Conservation (phyloP, 2,329 filamentous ascomycete species). For the Scedosporium apiospermum region DNA sequence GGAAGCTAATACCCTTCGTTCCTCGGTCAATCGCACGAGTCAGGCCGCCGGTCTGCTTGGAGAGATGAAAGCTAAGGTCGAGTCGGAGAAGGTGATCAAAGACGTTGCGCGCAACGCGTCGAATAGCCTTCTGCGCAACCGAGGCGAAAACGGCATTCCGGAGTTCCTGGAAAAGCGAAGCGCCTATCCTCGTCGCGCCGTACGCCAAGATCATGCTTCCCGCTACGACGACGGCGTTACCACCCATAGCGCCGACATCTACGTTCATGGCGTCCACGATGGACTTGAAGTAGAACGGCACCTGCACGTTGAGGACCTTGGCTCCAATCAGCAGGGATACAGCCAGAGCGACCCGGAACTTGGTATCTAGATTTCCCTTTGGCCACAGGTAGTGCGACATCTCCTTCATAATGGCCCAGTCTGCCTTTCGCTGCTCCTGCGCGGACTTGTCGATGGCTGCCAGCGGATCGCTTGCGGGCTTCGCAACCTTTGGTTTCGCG, state of each 20-base stretch:
- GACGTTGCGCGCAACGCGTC: constrained; percentile 81
- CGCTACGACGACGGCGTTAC: constrained; percentile 79
- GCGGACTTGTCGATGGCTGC: constrained; percentile 55
- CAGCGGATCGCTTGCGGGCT: constrained; percentile 37
- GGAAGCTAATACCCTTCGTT: constrained; percentile 96
- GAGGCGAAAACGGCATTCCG: constrained; percentile 95
- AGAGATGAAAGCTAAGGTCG: constrained; percentile 88
- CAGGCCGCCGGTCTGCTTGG: constrained; percentile 87
- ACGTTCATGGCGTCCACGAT: constrained; percentile 98
- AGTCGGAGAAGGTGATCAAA: constrained; percentile 83
- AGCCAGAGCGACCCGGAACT: constrained; percentile 77
- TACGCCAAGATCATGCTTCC: constrained; percentile 92
- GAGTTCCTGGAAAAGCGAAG: constrained; percentile 84
- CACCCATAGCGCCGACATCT: constrained; percentile 77
- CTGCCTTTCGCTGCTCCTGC: constrained; percentile 87
- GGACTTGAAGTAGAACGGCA: constrained; percentile 97
- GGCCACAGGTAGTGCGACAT: constrained; percentile 97
- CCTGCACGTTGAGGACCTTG: constrained; percentile 94
- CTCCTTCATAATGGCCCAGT: constrained; percentile 98
- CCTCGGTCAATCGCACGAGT: constrained; percentile 92
- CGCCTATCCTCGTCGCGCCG: constrained; percentile 77
- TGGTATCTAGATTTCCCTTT: constrained; percentile 64
- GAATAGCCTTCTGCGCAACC: constrained; percentile 93
- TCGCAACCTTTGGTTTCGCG: background rate
- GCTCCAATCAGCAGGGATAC: constrained; percentile 75